A percentile compares a stretch with the other conserved stretches of the same genome.
Evolutionary conservation across 805 yeast genomes (phyloP).

Genomic region (Metschnikowia lachancei): DNA sequence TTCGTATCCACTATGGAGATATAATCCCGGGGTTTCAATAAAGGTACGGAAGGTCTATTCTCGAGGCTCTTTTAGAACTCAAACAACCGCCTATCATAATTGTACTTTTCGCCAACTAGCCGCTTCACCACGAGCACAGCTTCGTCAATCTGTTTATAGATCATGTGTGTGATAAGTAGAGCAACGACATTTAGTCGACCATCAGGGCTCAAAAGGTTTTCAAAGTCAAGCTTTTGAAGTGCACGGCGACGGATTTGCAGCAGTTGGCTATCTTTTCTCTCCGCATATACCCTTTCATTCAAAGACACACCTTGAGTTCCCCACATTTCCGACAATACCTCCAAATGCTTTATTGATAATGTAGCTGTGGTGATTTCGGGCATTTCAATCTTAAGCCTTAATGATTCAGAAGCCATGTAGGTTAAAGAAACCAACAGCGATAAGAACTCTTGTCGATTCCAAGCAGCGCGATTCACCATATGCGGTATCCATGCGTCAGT

Average conservation of each 20-base stretch:
- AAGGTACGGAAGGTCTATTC: too few relatives aligned
- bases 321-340: constrained; percentile 29
- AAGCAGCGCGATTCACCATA: constrained; percentile 29
- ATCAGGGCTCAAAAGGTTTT: constrained; percentile 29
- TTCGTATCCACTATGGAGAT: too few relatives aligned
- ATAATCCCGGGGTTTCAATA: too few relatives aligned
- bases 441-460: constrained; percentile 28
- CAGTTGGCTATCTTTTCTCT: constrained; percentile 8
- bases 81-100: constrained; percentile 15
- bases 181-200: constrained; percentile 30
- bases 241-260: constrained; percentile 10
- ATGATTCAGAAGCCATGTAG: constrained; percentile 31
- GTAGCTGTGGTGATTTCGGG: constrained; percentile 35
- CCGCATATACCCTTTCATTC: constrained; percentile 26
- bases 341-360: constrained; percentile 30
- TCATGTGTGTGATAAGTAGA: constrained; percentile 29
- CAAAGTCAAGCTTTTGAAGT: constrained; percentile 24
- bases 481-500: constrained; percentile 29
- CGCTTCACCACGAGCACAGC: constrained; percentile 28
- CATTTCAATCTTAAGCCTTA: constrained; percentile 24
- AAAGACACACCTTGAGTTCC: constrained; percentile 24
- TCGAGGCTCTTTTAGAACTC: background rate
- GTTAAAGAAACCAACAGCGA: constrained; percentile 30
- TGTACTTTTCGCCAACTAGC: constrained; percentile 37
- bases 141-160: constrained; percentile 31